Conservation (phyloP, 148 eudicot species). For the Bassia scoparia region DNA sequence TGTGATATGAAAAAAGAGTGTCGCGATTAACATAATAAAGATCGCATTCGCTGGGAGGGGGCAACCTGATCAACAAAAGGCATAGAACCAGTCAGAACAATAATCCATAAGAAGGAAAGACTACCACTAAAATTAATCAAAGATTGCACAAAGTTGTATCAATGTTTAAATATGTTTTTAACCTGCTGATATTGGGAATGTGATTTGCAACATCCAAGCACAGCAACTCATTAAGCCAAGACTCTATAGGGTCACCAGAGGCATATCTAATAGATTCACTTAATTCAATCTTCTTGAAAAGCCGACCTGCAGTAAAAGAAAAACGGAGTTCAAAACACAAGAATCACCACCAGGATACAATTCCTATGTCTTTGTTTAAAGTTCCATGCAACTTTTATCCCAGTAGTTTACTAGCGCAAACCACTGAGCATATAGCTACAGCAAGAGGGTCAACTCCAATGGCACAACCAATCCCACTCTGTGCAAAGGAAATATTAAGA, state of each 20-base stretch:
- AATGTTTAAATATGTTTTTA: conserved; percentile 9
- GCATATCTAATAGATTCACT: conserved; percentile 91
- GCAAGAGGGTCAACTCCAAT: background rate
- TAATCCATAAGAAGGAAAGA: background rate
- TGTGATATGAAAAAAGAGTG: conserved; percentile 93
- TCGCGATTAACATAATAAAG: conserved; percentile 95
- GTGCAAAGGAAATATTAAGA: background rate
- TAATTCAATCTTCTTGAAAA: conserved; percentile 80
- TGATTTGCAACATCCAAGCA: conserved; percentile 82
- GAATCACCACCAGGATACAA: background rate
- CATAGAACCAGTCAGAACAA: background rate
- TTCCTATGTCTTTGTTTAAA: background rate
- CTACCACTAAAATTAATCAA: background rate
- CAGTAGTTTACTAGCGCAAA: background rate
- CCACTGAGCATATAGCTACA: background rate
- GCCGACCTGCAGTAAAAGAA: conserved; percentile 51
- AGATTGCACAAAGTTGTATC: background rate
- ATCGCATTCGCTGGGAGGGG: conserved; percentile 75
- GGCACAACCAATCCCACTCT: background rate
- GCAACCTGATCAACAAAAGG: conserved; percentile 45
- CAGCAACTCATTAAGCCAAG: conserved; percentile 80
- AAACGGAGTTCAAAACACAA: background rate
- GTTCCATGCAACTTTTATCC: background rate
- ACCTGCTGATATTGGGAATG: conserved; percentile 86
- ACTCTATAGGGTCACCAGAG: conserved; percentile 83